A percentile compares a stretch with the other conserved stretches of the same genome.
phyloP scores from a whole-genome alignment of 306 rosid genomes.

The apple (Malus domestica) region ASM211411v1 NC_041792.1:10902407-10902906 shows the following conservation, averaged over 20 bases:
- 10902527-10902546: not conserved
- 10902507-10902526: not conserved
- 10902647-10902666: not conserved
- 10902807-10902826: constrained; percentile 49
- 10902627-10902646: not conserved
- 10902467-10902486: not conserved
- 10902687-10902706: not conserved
- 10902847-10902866: constrained; percentile 55
- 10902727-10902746: not conserved
- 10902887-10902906: constrained; percentile 48
- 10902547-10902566: not conserved
- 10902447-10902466: not conserved
- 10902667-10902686: too few species aligned
- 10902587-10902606: not conserved
- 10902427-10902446: not conserved
- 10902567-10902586: not conserved
- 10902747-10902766: not conserved
- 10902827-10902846: constrained; percentile 36
- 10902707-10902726: not conserved
- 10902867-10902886: constrained; percentile 63
- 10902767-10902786: constrained; percentile 16
- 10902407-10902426: not conserved
- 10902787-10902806: constrained; percentile 46
- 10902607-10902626: not conserved
- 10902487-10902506: too few species aligned